Conservation (phyloP, 2,329 filamentous ascomycete genomes). For the Colletotrichum euphorbiae region DNA sequence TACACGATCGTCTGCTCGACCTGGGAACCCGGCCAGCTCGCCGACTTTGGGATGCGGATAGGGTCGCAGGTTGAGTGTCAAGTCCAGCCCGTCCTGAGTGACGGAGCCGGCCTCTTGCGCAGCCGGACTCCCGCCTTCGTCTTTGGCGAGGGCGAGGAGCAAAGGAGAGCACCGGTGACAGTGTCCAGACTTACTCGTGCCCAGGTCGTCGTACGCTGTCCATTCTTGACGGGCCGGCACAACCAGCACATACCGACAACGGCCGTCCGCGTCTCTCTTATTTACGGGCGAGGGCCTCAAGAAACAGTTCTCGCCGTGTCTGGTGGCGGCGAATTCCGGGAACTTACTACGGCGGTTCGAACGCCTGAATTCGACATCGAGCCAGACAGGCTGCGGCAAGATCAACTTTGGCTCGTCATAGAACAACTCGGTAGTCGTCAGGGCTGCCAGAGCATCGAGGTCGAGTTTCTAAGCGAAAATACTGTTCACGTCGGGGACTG, state of each 20-base stretch:
- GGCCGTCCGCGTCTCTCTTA: slow-evolving; percentile 75
- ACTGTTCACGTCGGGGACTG: slow-evolving; percentile 57
- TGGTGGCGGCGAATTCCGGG: slow-evolving; percentile 79
- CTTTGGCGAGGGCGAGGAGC: slow-evolving; percentile 58
- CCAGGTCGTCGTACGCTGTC: slow-evolving; percentile 61
- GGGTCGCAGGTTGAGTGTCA: slow-evolving; percentile 69
- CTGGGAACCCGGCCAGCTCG: slow-evolving; percentile 83
- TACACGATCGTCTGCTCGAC: slow-evolving; percentile 94
- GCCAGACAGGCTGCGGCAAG: slow-evolving; percentile 65
- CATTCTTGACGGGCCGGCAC: slow-evolving; percentile 14
- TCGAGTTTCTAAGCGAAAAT: slow-evolving; percentile 65
- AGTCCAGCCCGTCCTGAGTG: slow-evolving; percentile 73
- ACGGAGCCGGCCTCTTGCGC: slow-evolving; percentile 80
- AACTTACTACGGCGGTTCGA: slow-evolving; percentile 73
- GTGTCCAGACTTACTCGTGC: slow-evolving; percentile 68
- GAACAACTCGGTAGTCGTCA: slow-evolving; percentile 76
- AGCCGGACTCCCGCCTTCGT: slow-evolving; percentile 68
- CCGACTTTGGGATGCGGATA: slow-evolving; percentile 80
- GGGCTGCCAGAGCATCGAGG: slow-evolving; percentile 57
- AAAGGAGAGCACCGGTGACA: slow-evolving; percentile 54
- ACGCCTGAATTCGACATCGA: slow-evolving; percentile 81
- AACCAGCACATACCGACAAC: slow-evolving; percentile 48
- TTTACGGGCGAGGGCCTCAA: slow-evolving; percentile 78
- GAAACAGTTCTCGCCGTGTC: slow-evolving; percentile 73
- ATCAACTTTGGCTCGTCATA: slow-evolving; percentile 82